Evolutionary conservation across 1,284 basidiomycete genomes (phyloP).

Genomic region (Inonotus hispidus): DNA sequence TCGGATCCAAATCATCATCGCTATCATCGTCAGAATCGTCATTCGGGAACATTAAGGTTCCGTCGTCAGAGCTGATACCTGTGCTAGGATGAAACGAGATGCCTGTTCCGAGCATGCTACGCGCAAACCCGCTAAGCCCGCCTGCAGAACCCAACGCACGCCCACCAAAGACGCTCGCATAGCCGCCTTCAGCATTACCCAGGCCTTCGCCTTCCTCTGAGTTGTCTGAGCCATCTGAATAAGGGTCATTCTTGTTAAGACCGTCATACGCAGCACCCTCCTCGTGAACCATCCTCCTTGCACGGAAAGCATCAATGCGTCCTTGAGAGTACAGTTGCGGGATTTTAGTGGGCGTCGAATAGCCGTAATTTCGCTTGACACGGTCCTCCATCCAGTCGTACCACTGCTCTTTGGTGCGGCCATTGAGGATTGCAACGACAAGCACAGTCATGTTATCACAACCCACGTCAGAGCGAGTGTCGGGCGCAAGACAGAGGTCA

Average conservation of each 20-base stretch:
- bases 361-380: slow-evolving; percentile 70
- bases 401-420: slow-evolving; percentile 90
- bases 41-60: slow-evolving; percentile 52
- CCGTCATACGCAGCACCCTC: slow-evolving; percentile 38
- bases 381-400: slow-evolving; percentile 86
- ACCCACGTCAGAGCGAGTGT: slow-evolving; percentile 92
- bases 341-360: slow-evolving; percentile 60
- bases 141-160: slow-evolving; percentile 1
- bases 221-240: not conserved
- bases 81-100: slow-evolving; percentile 52
- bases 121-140: slow-evolving; percentile 10
- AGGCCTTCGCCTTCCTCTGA: no score
- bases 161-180: slow-evolving; percentile 11
- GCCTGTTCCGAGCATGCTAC: slow-evolving; percentile 42
- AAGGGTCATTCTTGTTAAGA: slow-evolving; percentile 12
- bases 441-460: slow-evolving; percentile 99
- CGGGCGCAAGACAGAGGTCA: slow-evolving; percentile 91
- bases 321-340: slow-evolving; percentile 65
- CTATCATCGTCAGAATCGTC: slow-evolving; percentile 43
- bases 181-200: not conserved
- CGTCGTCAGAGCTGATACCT: slow-evolving; percentile 42
- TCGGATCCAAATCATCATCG: slow-evolving; percentile 21
- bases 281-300: slow-evolving; percentile 47
- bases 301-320: slow-evolving; percentile 54
- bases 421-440: slow-evolving; percentile 84